Percentiles rank a stretch among this genome's conserved stretches.
These are phyloP conservation scores for Cavenderia fasciculata DNA, from an alignment of 78 protist species.

Conservation along the genomic window DNA sequence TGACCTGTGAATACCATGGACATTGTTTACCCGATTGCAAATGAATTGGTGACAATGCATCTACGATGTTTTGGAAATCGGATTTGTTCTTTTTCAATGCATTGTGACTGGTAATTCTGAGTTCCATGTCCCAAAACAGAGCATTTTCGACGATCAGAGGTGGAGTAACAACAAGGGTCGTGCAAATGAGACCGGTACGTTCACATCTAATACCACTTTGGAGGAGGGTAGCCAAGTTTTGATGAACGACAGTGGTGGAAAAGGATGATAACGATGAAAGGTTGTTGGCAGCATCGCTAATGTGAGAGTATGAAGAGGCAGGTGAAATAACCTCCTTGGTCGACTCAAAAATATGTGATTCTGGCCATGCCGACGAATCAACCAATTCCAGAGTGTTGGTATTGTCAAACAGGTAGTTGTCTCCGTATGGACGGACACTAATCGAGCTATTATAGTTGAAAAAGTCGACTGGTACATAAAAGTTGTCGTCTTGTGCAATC, in stretches of 20 bases:
- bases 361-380: slow-evolving; percentile 50
- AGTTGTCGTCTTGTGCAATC: slow-evolving; percentile 41
- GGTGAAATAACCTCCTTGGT: background rate
- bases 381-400: background rate
- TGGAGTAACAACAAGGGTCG: slow-evolving; percentile 39
- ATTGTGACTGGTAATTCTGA: background rate
- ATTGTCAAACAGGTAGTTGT: slow-evolving; percentile 8
- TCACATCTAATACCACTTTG: slow-evolving; percentile 58
- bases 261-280: no score
- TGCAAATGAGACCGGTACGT: slow-evolving; percentile 35
- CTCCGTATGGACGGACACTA: slow-evolving; percentile 46
- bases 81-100: background rate
- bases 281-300: background rate
- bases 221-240: slow-evolving; percentile 17
- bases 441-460: slow-evolving; percentile 31
- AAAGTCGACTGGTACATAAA: slow-evolving; percentile 63
- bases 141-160: slow-evolving; percentile 66
- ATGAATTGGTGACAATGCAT: background rate
- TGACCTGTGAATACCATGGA: slow-evolving; percentile 36
- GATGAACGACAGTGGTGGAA: background rate
- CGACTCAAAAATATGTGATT: slow-evolving; percentile 6
- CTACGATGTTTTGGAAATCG: slow-evolving; percentile 12
- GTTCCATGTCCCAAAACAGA: slow-evolving; percentile 29
- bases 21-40: slow-evolving; percentile 27
- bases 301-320: background rate